Evolutionary conservation across 2,329 filamentous ascomycete species (phyloP).

Genomic region (Rutstroemia sp.): DNA sequence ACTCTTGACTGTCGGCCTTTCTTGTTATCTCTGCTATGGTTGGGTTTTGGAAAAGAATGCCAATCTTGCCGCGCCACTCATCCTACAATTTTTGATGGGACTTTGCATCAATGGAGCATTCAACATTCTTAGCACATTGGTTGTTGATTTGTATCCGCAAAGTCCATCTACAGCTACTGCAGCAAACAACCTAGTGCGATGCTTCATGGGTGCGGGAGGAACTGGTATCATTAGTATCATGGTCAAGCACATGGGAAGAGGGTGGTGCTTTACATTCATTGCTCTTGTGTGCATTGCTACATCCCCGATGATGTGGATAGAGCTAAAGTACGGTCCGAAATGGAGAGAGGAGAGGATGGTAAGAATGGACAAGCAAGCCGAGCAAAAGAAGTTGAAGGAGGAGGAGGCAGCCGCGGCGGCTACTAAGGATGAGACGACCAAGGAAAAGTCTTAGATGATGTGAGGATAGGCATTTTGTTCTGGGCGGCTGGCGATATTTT

Average conservation of each 20-base stretch:
- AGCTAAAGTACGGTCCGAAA: slow-evolving; percentile 40
- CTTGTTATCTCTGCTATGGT: slow-evolving; percentile 46
- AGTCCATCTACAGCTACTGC: slow-evolving; percentile 56
- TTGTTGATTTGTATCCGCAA: slow-evolving; percentile 55
- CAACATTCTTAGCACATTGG: slow-evolving; percentile 53
- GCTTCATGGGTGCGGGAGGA: slow-evolving; percentile 49
- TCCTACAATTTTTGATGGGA: slow-evolving; percentile 50
- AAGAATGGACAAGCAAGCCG: slow-evolving; percentile 31
- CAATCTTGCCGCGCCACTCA: slow-evolving; percentile 46
- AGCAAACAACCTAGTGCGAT: slow-evolving; percentile 57
- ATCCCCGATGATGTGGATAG: slow-evolving; percentile 41
- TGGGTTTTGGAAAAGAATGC: slow-evolving; percentile 47
- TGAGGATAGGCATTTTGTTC: not conserved
- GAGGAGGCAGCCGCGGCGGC: not conserved
- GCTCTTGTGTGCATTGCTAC: slow-evolving; percentile 41
- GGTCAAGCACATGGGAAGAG: slow-evolving; percentile 48
- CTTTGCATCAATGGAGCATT: slow-evolving; percentile 54
- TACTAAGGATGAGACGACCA: slow-evolving; percentile 4
- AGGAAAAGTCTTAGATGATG: not conserved
- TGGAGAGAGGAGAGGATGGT: slow-evolving; percentile 45
- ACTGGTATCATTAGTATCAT: slow-evolving; percentile 54
- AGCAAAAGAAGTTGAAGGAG: slow-evolving; percentile 20
- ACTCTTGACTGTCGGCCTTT: slow-evolving; percentile 46
- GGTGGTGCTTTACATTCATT: slow-evolving; percentile 56
- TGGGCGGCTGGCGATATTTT: not conserved